A percentile compares a stretch with the other conserved stretches of the same genome.
Evolutionary conservation across 768 basidiomycete species (phyloP).

Genomic region (Phanerochaete sordida): DNA sequence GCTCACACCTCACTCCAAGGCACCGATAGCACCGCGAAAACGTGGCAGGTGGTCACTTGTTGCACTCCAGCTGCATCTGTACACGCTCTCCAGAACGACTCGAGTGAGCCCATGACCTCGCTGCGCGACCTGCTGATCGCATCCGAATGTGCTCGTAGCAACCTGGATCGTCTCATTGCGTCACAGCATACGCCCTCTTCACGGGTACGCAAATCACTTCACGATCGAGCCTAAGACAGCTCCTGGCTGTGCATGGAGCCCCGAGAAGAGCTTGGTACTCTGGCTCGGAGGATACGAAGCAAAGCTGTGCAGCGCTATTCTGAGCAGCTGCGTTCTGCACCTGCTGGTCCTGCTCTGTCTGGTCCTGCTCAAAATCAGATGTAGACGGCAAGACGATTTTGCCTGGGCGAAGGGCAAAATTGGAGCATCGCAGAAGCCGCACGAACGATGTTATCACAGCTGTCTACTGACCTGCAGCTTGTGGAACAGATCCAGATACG

Average conservation of each 20-base stretch:
- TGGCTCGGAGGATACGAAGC: too few relatives aligned
- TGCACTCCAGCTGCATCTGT: too few relatives aligned
- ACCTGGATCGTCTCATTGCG: neutral
- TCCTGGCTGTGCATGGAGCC: too few relatives aligned
- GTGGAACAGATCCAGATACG: neutral
- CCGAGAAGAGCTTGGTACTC: too few relatives aligned
- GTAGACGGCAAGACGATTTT: neutral
- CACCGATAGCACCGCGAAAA: too few relatives aligned
- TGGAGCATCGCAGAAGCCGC: neutral
- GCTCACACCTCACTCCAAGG: neutral
- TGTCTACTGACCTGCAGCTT: neutral
- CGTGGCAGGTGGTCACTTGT: too few relatives aligned
- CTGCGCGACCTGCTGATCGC: neutral
- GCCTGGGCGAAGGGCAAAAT: neutral
- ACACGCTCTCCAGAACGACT: too few relatives aligned
- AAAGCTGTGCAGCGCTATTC: too few relatives aligned
- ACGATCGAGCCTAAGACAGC: too few relatives aligned
- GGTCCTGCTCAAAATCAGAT: neutral
- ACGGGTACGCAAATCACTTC: neutral
- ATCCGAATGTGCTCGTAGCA: neutral
- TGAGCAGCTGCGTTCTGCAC: too few relatives aligned
- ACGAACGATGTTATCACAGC: neutral
- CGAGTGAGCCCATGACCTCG: too few relatives aligned
- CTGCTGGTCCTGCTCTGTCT: neutral
- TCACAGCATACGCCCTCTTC: neutral